Evolutionary conservation across 2,329 filamentous ascomycete species (phyloP).

Genomic region (Cadophora gregata): DNA sequence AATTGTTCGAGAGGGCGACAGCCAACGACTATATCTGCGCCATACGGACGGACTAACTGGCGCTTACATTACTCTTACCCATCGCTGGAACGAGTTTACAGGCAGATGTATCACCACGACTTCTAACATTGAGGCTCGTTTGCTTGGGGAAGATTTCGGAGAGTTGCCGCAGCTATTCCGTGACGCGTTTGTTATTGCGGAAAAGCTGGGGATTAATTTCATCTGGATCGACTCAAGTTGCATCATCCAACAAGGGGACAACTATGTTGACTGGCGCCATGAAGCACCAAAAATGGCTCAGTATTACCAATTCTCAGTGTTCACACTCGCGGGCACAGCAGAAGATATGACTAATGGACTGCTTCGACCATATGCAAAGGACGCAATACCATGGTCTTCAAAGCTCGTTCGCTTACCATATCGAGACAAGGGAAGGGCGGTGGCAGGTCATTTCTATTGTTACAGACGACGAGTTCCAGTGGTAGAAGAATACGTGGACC

Average conservation of each 20-base stretch:
- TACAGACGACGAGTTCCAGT: background rate
- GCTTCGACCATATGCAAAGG: background rate
- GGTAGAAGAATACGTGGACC: conserved; percentile 5
- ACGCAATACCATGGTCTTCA: conserved; percentile 8
- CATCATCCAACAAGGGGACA: conserved; percentile 26
- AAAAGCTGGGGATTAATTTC: conserved; percentile 10
- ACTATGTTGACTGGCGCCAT: conserved; percentile 16
- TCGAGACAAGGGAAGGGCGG: background rate
- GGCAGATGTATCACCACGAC: conserved; percentile 9
- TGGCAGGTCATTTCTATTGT: conserved; percentile 17
- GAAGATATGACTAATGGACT: conserved; percentile 10
- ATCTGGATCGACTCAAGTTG: conserved; percentile 28
- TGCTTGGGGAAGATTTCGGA: conserved; percentile 3
- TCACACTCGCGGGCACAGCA: conserved; percentile 16
- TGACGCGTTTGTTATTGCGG: conserved; percentile 14
- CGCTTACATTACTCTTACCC: conserved; percentile 20
- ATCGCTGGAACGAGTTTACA: conserved; percentile 19
- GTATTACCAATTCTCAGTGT: conserved; percentile 21
- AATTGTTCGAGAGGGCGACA: conserved; percentile 6
- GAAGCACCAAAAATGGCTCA: conserved; percentile 25
- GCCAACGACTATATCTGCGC: conserved; percentile 11
- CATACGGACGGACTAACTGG: conserved; percentile 12
- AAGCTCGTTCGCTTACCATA: conserved; percentile 21
- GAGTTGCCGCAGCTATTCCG: conserved; percentile 10
- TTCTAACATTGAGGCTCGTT: background rate